These are phyloP conservation scores for Leishmania guyanensis DNA, from an alignment of 208 protist genomes.

Conservation along the genomic window DNA sequence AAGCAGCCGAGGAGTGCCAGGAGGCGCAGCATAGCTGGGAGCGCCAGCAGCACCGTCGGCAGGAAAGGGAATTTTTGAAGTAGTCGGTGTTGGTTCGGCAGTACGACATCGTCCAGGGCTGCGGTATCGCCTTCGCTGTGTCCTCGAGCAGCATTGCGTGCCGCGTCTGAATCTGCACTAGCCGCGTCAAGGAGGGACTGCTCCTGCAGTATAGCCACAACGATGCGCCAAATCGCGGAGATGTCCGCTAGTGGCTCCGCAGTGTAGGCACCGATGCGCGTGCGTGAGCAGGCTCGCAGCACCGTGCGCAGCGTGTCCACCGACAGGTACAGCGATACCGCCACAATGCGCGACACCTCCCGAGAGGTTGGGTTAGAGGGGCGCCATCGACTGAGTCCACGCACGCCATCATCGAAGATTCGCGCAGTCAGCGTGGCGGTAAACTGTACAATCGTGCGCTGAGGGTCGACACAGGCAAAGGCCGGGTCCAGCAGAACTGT, in stretches of 20 bases:
- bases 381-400: constrained; percentile 39
- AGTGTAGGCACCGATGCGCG: constrained; percentile 29
- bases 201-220: constrained; percentile 34
- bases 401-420: constrained; percentile 36
- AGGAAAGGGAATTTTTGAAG: constrained; percentile 24
- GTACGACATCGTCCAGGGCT: constrained; percentile 13
- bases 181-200: constrained; percentile 34
- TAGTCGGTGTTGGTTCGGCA: constrained; percentile 10
- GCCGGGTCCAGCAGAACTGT: constrained; percentile 37
- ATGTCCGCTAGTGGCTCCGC: constrained; percentile 34
- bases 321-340: constrained; percentile 33
- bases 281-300: constrained; percentile 30
- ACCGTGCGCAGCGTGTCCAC: constrained; percentile 37
- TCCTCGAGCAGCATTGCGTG: neutral
- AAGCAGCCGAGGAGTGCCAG: constrained; percentile 13
- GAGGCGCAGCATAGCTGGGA: constrained; percentile 3
- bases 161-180: neutral
- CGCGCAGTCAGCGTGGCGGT: constrained; percentile 25
- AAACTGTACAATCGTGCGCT: constrained; percentile 44
- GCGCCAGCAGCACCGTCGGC: constrained; percentile 10
- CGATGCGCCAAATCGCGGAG: neutral
- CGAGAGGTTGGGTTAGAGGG: constrained; percentile 37
- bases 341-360: constrained; percentile 30
- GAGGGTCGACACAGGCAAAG: constrained; percentile 54
- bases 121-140: neutral